phyloP scores from a whole-genome alignment of 169 alveolate genomes.

The Cryptosporidium muris region DNA sequence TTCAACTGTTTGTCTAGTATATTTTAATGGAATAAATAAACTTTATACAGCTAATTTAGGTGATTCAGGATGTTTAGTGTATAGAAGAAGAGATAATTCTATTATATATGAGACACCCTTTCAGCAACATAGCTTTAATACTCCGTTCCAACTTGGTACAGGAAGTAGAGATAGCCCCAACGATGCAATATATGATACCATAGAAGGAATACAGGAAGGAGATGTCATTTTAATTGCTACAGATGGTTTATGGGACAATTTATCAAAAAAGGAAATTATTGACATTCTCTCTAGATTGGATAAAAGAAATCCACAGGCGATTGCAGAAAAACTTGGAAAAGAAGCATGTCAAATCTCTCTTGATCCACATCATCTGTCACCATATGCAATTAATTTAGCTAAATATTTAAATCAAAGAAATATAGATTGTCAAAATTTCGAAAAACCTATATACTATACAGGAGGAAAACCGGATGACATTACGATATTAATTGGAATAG shows the following conservation, averaged over 20 bases:
- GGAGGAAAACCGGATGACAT: constrained; percentile 68
- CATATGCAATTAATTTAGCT: constrained; percentile 11
- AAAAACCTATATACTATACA: background rate
- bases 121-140: constrained; percentile 55
- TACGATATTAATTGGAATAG: constrained; percentile 34
- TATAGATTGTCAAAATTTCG: background rate
- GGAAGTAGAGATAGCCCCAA: constrained; percentile 51
- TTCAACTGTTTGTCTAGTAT: constrained; percentile 26
- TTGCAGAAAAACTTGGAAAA: constrained; percentile 49
- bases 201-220: constrained; percentile 12
- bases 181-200: constrained; percentile 11
- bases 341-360: constrained; percentile 24
- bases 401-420: constrained; percentile 1
- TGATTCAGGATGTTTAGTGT: constrained; percentile 45
- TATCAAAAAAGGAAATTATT: constrained; percentile 19
- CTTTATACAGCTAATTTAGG: constrained; percentile 50
- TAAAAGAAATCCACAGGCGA: constrained; percentile 19
- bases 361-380: constrained; percentile 7
- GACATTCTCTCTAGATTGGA: constrained; percentile 2
- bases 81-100: constrained; percentile 9
- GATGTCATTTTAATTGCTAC: constrained; percentile 47
- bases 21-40: constrained; percentile 6
- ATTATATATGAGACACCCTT: constrained; percentile 28
- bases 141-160: constrained; percentile 51
- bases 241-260: constrained; percentile 66